Base-by-base conservation (phyloP, 306 rosid species). In the Ormosia semicastrata region DNA sequence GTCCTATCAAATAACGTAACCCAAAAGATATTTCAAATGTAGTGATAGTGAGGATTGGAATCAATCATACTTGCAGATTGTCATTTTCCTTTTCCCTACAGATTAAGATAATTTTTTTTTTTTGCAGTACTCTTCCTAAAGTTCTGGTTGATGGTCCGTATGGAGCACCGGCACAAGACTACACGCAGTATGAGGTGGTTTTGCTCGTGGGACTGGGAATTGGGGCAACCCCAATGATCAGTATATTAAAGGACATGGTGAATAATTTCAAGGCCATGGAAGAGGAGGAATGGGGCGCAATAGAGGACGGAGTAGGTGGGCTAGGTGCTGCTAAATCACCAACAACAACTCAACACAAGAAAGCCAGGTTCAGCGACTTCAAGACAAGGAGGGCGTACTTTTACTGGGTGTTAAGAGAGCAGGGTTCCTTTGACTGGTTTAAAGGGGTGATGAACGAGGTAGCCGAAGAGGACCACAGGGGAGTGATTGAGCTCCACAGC, bases 221-320 rank as follows among this genome's bases (percentile, higher is more conserved):
- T n/a, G 95, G 95, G 17, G 92, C 93, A 4, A 89, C 95, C 30
- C 93, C 95, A 60, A 89, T 91, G 93, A 89, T 91, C 76, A 91
- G 95, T 71, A 89, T 91, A 56, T 59, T 91, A 63, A 91, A 91
- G 71, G 95, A 91, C 88, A 86, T 89, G 67, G 86, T 86, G 37
- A 86, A 88, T 63, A 89, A 82, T 82, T 67, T 79, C 58, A 89
- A 81, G 88, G 90, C 74, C 29, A 76, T 84, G 36, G 93, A 89
- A 40, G 90, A 86, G 2, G 85, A 84, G 36, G 82, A 87, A 6
- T 84, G 41, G 58, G 18, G 7, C 9, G 40, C 44, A 18, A 64
- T 86, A 34, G 91, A 88, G 73, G 85, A 86, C 4, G 88, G 88
- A 24, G 30, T 3, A 9, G 7, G 34, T 9, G 82, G 41, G 33